phyloP scores from a whole-genome alignment of 176 grass and related monocot genomes.

The Carex littledalei region DNA sequence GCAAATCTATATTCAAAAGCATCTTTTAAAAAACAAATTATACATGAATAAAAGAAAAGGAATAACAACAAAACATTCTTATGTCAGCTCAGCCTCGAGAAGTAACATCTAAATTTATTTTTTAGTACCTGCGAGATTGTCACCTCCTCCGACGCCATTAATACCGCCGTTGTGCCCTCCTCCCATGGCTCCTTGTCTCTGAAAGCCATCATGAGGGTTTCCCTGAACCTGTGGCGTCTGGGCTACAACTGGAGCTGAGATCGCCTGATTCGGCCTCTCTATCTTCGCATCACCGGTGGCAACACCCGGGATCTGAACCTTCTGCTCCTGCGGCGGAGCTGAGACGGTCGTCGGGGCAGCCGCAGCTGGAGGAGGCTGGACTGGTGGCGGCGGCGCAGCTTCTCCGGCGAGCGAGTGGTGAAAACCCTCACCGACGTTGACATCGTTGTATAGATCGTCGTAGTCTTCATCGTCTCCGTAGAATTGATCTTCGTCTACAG shows the following conservation, averaged over 20 bases:
- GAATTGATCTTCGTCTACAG: constrained; percentile 75
- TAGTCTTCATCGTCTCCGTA: constrained; percentile 89
- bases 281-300: constrained; percentile 28
- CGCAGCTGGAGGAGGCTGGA: constrained; percentile 8
- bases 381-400: not conserved
- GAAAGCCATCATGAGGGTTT: constrained; percentile 57
- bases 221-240: constrained; percentile 21
- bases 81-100: not conserved
- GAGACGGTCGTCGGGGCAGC: constrained; percentile 14
- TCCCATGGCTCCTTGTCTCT: constrained; percentile 44
- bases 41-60: not conserved
- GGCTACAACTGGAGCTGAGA: constrained; percentile 2
- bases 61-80: not conserved
- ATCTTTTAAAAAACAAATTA: not conserved
- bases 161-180: constrained; percentile 35
- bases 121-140: constrained; percentile 23
- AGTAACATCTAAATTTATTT: not conserved
- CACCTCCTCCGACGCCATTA: constrained; percentile 31
- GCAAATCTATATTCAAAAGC: not conserved
- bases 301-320: constrained; percentile 47
- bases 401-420: constrained; percentile 31
- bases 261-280: constrained; percentile 36
- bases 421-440: constrained; percentile 78
- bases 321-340: constrained; percentile 36
- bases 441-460: constrained; percentile 84